Evolutionary conservation across 2,329 filamentous ascomycete genomes (phyloP).

Genomic region (Zymoseptoria brevis): DNA sequence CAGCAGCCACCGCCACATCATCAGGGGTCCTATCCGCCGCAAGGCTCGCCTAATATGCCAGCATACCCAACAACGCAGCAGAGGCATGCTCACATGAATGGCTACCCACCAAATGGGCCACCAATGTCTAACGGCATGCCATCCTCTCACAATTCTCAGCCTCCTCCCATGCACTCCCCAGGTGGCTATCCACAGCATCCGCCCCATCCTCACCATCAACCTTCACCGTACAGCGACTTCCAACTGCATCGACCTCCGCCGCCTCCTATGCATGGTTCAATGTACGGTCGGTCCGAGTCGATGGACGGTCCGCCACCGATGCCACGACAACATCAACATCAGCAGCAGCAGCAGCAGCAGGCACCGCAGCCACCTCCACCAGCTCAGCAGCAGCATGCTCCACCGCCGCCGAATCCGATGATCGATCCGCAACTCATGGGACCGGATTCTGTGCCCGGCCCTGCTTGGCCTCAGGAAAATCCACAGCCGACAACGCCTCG

Average conservation of each 20-base stretch:
- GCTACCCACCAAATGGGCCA: slow-evolving; percentile 20
- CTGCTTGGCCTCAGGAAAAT: slow-evolving; percentile 10
- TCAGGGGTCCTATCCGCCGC: slow-evolving; percentile 8
- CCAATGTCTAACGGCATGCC: slow-evolving; percentile 30
- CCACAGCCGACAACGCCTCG: slow-evolving; percentile 21
- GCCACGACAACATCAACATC: slow-evolving; percentile 7
- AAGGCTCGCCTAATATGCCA: slow-evolving; percentile 2
- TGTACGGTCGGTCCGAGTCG: slow-evolving; percentile 1
- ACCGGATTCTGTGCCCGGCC: slow-evolving; percentile 9
- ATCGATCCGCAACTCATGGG: slow-evolving; percentile 6
- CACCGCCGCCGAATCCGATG: neutral
- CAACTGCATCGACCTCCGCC: slow-evolving; percentile 11
- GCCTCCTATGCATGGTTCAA: slow-evolving; percentile 10
- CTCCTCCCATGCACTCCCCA: slow-evolving; percentile 16
- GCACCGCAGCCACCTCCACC: slow-evolving; percentile 5
- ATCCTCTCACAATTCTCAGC: slow-evolving; percentile 30
- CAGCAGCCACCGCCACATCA: slow-evolving; percentile 12
- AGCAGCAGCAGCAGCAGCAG: slow-evolving; percentile 16
- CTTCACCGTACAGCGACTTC: slow-evolving; percentile 11
- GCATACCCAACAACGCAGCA: neutral
- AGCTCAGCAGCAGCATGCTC: slow-evolving; percentile 9
- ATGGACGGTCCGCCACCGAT: slow-evolving; percentile 7
- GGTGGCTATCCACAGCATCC: slow-evolving; percentile 12
- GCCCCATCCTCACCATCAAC: slow-evolving; percentile 11
- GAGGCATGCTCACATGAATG: slow-evolving; percentile 7